Conservation (phyloP, 2,329 filamentous ascomycete genomes). For the Epicoccum sorghinum region DNA sequence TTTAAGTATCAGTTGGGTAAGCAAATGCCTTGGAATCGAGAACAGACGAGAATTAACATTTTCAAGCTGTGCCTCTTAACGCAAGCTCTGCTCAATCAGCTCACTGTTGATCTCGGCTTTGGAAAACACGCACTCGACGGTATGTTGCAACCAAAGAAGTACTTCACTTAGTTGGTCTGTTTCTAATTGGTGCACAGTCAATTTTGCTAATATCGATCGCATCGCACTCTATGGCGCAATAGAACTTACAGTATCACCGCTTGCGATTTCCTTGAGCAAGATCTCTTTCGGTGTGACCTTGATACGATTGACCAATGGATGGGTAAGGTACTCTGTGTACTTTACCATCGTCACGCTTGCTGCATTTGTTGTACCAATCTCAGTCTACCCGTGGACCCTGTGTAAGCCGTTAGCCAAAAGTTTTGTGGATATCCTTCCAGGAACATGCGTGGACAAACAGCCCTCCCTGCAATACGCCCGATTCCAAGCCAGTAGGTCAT, state of each 20-base stretch:
- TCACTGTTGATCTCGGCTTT: constrained; percentile 19
- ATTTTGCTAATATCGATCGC: constrained; percentile 13
- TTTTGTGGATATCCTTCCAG: constrained; percentile 17
- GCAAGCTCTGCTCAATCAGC: constrained; percentile 21
- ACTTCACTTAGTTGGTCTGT: neutral
- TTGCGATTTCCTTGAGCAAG: constrained; percentile 21
- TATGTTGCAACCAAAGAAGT: constrained; percentile 1
- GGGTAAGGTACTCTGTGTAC: constrained; percentile 12
- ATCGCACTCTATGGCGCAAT: constrained; percentile 17
- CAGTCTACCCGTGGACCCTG: constrained; percentile 15
- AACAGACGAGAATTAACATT: neutral
- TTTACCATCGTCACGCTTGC: constrained; percentile 18
- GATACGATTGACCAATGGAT: constrained; percentile 17
- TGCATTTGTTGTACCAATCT: constrained; percentile 14
- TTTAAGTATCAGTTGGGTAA: constrained; percentile 21
- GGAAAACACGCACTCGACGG: constrained; percentile 20
- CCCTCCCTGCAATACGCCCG: constrained; percentile 16
- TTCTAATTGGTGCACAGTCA: neutral
- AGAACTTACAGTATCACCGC: constrained; percentile 17
- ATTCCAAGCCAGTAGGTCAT: constrained; percentile 18
- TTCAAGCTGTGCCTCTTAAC: constrained; percentile 15
- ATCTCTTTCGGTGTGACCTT: constrained; percentile 23
- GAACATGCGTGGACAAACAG: constrained; percentile 17
- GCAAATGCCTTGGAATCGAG: neutral
- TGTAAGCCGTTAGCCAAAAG: constrained; percentile 19